phyloP scores from a whole-genome alignment of 2,329 filamentous ascomycete species.

The Amauroascus niger region DNA sequence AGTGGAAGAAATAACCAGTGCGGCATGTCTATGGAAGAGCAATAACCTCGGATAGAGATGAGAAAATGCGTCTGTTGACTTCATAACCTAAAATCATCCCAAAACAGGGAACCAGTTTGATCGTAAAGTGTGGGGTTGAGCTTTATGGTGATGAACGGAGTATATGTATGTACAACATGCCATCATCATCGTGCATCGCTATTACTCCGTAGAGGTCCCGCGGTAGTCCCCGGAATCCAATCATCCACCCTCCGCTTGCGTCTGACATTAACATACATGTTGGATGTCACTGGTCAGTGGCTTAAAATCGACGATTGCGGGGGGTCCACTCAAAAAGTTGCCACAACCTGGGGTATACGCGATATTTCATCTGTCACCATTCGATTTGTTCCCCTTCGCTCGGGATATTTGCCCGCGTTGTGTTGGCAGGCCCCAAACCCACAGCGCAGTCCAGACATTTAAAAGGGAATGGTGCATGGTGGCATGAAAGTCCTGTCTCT shows the following conservation, averaged over 20 bases:
- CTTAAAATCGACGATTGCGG: neutral
- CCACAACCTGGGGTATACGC: neutral
- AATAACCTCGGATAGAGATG: neutral
- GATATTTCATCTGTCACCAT: neutral
- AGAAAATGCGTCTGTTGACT: neutral
- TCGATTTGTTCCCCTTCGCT: neutral
- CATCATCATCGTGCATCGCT: constrained; percentile 1
- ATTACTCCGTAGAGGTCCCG: neutral
- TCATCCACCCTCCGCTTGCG: neutral
- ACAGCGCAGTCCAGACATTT: neutral
- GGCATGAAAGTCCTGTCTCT: neutral
- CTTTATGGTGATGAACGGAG: no score
- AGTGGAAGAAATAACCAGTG: neutral
- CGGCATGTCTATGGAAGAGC: neutral
- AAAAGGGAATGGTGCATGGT: neutral
- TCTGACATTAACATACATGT: neutral
- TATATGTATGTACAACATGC: neutral
- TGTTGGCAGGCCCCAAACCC: neutral
- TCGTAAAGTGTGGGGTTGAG: constrained; percentile 10
- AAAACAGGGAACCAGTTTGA: constrained; percentile 1
- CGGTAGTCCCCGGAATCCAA: neutral
- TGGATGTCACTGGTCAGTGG: no score
- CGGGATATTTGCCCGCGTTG: neutral
- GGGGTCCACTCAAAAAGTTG: constrained; percentile 1
- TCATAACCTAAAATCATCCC: neutral